Base-by-base conservation (phyloP, 805 yeast genomes). In the Cyberlindnera suaveolens region DNA sequence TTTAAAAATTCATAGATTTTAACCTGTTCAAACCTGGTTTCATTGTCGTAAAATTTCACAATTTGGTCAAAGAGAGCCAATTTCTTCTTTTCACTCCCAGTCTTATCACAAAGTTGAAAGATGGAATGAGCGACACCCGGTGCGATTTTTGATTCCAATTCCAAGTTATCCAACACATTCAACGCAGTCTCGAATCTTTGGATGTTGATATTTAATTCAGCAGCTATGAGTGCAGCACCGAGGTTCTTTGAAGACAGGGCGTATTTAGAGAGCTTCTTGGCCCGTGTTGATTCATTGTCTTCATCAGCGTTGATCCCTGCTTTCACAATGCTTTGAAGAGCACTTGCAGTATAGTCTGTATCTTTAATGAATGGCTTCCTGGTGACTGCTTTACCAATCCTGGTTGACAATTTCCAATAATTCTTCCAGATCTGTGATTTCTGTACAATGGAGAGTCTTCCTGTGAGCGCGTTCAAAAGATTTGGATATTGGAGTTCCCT, bases 81-180 rank as follows among this genome's bases (percentile, higher is more conserved):
- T 19, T 65, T 65, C 38, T 64, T 57, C 36, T 57, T 56, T 26
- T 57, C 57, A 37, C 73, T 64, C 35, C 74, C 71, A 36, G 70
- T 58, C 11, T 58, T 46, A 48, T 76, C 82, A 56, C 74, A 77
- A 6, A 81, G 54, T 13, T 75, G 65, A 9, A 74, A 64, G 26
- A 80, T 60, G 5, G 72, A 61, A 23, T 78, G 76, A 33, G 74
- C 65, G 36, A 82, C 56, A 4, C 77, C 75, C 3, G 85, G 82
- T 5, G 53, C 44, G 5, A 57, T 35, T 20, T 43, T 46, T 9
- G 42, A 39, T 11, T 46, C 40, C 51, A 40, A 10, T 38, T 47
- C 16, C 5, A 66, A 44, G 23, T 57, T 52, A 51, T 74, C 75
- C 37, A 75, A 56, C 7, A 67, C 44, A 8, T 54, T 36, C 11